Evolutionary conservation across 2,329 filamentous ascomycete species (phyloP).

Genomic region (Tolypocladium capitatum): DNA sequence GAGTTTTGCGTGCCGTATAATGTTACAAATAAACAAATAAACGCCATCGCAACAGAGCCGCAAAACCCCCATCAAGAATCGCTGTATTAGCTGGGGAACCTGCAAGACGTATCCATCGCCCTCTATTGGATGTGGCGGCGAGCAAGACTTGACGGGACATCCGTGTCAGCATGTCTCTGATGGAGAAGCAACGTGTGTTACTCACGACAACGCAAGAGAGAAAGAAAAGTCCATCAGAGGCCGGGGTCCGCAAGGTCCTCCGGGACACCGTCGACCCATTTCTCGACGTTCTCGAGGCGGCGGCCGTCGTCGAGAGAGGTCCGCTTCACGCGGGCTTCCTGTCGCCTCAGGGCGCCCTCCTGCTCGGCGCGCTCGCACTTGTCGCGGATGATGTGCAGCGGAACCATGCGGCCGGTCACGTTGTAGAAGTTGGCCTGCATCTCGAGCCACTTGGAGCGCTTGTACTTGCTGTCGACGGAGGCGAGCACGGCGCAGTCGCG

Average conservation of each 20-base stretch:
- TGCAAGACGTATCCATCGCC: not conserved
- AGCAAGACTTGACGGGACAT: not conserved
- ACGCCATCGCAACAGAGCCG: not conserved
- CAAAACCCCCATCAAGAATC: not conserved
- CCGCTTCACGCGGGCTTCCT: not conserved
- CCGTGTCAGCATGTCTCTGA: not conserved
- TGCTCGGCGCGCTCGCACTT: conserved; percentile 19
- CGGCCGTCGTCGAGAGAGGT: not conserved
- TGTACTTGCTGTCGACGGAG: conserved; percentile 18
- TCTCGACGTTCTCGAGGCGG: conserved; percentile 6
- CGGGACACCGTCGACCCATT: conserved; percentile 9
- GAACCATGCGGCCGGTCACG: conserved; percentile 26
- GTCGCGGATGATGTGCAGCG: conserved; percentile 21
- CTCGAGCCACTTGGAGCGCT: conserved; percentile 23
- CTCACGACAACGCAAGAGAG: not conserved
- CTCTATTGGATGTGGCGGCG: not conserved
- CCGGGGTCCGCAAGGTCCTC: conserved; percentile 1
- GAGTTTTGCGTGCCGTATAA: not conserved
- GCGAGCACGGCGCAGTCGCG: conserved; percentile 23
- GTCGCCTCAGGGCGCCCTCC: not conserved
- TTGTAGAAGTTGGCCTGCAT: conserved; percentile 32
- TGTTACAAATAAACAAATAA: no score
- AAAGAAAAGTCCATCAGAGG: not conserved
- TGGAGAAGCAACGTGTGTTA: no score
- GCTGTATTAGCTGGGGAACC: not conserved